Conservation (phyloP, 1,284 basidiomycete species). For the Sporisorium sorghi region DNA sequence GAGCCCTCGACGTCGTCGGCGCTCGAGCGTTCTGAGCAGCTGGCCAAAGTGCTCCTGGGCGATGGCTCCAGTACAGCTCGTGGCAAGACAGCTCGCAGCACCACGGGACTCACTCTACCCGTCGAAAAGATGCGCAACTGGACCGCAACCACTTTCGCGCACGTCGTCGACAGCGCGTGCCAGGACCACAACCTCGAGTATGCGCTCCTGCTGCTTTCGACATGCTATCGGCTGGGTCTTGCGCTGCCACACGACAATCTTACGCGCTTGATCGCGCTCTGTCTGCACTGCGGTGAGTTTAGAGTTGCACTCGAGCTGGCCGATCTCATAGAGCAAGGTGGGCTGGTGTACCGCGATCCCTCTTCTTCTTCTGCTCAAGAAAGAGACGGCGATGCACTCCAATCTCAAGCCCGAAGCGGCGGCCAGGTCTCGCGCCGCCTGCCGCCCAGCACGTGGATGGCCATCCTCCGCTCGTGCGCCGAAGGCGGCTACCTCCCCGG, state of each 20-base stretch:
- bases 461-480: slow-evolving; percentile 52
- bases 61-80: not conserved
- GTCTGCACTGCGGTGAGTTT: slow-evolving; percentile 41
- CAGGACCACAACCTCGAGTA: slow-evolving; percentile 52
- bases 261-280: slow-evolving; percentile 21
- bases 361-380: not conserved
- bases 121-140: slow-evolving; percentile 36
- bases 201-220: slow-evolving; percentile 42
- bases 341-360: slow-evolving; percentile 14
- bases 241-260: slow-evolving; percentile 35
- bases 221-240: slow-evolving; percentile 27
- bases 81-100: not conserved
- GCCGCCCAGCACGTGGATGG: slow-evolving; percentile 55
- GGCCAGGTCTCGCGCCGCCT: slow-evolving; percentile 30
- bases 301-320: slow-evolving; percentile 53
- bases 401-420: slow-evolving; percentile 8
- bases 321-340: slow-evolving; percentile 35
- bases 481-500: slow-evolving; percentile 51
- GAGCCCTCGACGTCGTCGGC: slow-evolving; percentile 5
- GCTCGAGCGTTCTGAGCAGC: slow-evolving; percentile 7
- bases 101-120: slow-evolving; percentile 15
- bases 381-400: not conserved
- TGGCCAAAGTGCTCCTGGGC: slow-evolving; percentile 16
- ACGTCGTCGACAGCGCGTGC: slow-evolving; percentile 43
- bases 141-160: slow-evolving; percentile 52